Conservation (phyloP, 2,329 filamentous ascomycete species). For the Cladosporium sp. region DNA sequence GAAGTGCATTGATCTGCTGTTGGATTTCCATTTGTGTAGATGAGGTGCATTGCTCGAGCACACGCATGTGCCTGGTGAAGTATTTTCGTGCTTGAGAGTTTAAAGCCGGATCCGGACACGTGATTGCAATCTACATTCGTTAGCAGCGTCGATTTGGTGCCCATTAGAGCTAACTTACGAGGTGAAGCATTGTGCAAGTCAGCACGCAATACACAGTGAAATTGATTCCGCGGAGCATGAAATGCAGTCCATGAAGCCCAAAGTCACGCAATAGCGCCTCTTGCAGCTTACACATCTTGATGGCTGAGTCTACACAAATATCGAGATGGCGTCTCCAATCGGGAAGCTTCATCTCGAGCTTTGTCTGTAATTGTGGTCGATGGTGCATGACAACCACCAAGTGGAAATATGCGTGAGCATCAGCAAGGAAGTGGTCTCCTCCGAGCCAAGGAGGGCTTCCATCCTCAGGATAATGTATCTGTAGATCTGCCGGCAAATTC, state of each 20-base stretch:
- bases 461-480: slow-evolving; percentile 74
- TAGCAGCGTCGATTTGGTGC: slow-evolving; percentile 8
- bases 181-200: slow-evolving; percentile 87
- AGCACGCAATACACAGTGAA: slow-evolving; percentile 93
- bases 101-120: slow-evolving; percentile 86
- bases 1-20: slow-evolving; percentile 82
- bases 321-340: slow-evolving; percentile 88
- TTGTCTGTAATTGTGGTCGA: slow-evolving; percentile 75
- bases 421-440: slow-evolving; percentile 82
- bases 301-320: slow-evolving; percentile 81
- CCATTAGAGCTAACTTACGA: slow-evolving; percentile 63
- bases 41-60: slow-evolving; percentile 80
- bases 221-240: slow-evolving; percentile 92
- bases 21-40: slow-evolving; percentile 86
- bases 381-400: slow-evolving; percentile 84
- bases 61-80: slow-evolving; percentile 91
- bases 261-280: slow-evolving; percentile 78
- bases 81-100: slow-evolving; percentile 83
- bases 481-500: slow-evolving; percentile 76
- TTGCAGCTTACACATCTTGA: slow-evolving; percentile 80
- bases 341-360: slow-evolving; percentile 75
- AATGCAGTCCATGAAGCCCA: slow-evolving; percentile 77
- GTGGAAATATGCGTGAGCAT: slow-evolving; percentile 87
- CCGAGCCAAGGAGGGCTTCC: slow-evolving; percentile 77
- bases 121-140: slow-evolving; percentile 73